Conservation (phyloP, 306 rosid genomes). For the Ormosia emarginata region DNA sequence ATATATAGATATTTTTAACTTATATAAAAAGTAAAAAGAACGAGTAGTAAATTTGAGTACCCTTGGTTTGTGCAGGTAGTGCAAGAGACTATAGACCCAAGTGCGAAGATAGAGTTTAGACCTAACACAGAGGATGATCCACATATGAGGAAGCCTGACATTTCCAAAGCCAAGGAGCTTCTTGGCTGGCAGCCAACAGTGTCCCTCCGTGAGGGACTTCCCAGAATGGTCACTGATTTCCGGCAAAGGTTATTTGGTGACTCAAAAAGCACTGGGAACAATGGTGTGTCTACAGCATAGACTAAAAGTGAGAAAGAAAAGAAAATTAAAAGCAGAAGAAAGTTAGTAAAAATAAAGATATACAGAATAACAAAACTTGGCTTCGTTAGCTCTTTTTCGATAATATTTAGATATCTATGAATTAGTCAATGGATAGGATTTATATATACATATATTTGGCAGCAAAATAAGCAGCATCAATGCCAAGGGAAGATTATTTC, state of each 20-base stretch:
- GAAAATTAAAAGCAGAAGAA: background rate
- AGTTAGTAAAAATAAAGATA: background rate
- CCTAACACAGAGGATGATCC: constrained; percentile 97
- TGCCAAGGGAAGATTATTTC: constrained; percentile 14
- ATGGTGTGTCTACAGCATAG: constrained; percentile 16
- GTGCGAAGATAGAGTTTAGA: constrained; percentile 85
- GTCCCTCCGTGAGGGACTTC: constrained; percentile 88
- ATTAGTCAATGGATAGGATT: background rate
- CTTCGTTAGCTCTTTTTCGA: background rate
- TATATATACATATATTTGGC: constrained; percentile 14
- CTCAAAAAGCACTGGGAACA: constrained; percentile 13
- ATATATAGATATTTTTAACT: background rate
- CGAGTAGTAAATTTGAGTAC: background rate
- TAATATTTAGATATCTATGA: background rate
- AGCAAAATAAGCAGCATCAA: background rate
- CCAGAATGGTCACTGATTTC: constrained; percentile 83
- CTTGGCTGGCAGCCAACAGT: constrained; percentile 87
- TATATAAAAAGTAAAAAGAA: background rate
- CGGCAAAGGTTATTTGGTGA: constrained; percentile 75
- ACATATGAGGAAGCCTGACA: constrained; percentile 94
- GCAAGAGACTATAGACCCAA: constrained; percentile 83
- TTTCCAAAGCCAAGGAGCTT: constrained; percentile 81
- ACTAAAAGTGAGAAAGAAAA: background rate
- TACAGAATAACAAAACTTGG: background rate
- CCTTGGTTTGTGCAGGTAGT: constrained; percentile 55